These are phyloP conservation scores for Lentinula novae-zelandiae DNA, from an alignment of 1,284 basidiomycete species.

Conservation along the genomic window DNA sequence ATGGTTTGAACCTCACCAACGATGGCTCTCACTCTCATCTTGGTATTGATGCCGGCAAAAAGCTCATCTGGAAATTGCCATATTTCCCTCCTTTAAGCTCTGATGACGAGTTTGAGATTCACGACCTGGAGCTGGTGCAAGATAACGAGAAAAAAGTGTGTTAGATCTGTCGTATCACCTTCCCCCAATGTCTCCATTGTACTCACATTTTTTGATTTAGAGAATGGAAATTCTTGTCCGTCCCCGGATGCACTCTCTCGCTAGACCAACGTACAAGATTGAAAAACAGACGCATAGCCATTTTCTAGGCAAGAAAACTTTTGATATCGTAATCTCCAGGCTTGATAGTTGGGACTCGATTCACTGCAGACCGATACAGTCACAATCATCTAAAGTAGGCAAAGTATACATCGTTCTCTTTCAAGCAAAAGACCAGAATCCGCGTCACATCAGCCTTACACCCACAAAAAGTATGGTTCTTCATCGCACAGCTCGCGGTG, in stretches of 20 bases:
- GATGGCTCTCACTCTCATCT: background rate
- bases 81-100: conserved; percentile 15
- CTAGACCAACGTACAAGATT: conserved; percentile 20
- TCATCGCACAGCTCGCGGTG: conserved; percentile 4
- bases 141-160: conserved; percentile 17
- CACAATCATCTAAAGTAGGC: background rate
- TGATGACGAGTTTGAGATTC: conserved; percentile 21
- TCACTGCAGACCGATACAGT: conserved; percentile 4
- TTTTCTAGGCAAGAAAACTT: conserved; percentile 21
- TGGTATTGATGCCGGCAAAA: background rate
- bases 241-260: conserved; percentile 14
- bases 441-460: conserved; percentile 13
- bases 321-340: conserved; percentile 17
- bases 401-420: conserved; percentile 14
- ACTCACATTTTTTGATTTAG: background rate
- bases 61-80: conserved; percentile 1
- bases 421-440: conserved; percentile 12
- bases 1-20: background rate
- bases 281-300: conserved; percentile 17
- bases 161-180: background rate
- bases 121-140: conserved; percentile 19
- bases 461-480: conserved; percentile 17
- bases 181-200: background rate
- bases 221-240: conserved; percentile 17
- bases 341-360: conserved; percentile 18